Evolutionary conservation across 495 filamentous ascomycete species (phyloP), one percentile per base, ranked within the genome.

Genomic region (Tuber borchii): DNA sequence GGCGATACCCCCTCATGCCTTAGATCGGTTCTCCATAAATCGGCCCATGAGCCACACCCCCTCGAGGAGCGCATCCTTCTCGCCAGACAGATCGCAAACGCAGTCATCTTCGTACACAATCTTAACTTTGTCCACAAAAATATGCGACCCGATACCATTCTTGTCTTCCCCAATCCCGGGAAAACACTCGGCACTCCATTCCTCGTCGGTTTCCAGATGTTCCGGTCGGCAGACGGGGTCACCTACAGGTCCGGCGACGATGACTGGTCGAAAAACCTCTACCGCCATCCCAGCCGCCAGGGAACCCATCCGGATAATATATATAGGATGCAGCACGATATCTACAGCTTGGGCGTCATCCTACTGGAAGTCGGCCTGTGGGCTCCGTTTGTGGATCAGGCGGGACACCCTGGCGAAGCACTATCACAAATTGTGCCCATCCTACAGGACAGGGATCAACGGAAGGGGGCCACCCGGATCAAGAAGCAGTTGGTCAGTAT

Each of bases 281-380:
- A 91, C 77, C 86, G 87, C 8, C 89, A 91, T 74, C 89, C 89
- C 14, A 73, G 77, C 1, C 85, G 89, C 19, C 86, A 88, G 65
- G 88, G 89, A 1, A 10, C 79, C 0, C 78, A 73, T 37, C 84
- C 84, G 2, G 75, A 83, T 69, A 84, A 85, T 1, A 46, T 72
- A 12, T 90, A 89, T 74, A 81, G 72, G 10, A 90, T 90, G 88
- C 87, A 89, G 75, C 88, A 91, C 81, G 90, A 91, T 77, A 89
- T 91, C 42, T 91, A 91, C 78, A 89, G 87, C 78, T 84, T 91
- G 19, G 90, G 90, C 0, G 87, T 89, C 14, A 87, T 87, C 74
- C 83, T 92, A 0, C 77, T 92, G 1, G 90, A 92, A 82, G 84
- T 92, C 46, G 89, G 88, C 0, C 74, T 91, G 22, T 90, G 89